Conservation (phyloP, 495 filamentous ascomycete genomes). For the Apiosordaria backusii region DNA sequence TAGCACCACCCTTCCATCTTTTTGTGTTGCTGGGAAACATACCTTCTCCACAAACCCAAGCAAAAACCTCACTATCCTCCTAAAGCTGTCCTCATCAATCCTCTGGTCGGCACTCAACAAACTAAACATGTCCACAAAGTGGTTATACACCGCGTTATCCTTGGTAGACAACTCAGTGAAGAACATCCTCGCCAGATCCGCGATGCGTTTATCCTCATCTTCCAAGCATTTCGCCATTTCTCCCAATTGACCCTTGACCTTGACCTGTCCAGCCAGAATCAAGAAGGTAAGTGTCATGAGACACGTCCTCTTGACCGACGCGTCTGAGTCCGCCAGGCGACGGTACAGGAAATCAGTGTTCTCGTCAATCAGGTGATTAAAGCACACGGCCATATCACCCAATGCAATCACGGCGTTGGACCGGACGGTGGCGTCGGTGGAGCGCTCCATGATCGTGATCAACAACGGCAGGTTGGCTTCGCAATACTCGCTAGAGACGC, state of each 20-base stretch:
- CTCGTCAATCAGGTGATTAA: slow-evolving; percentile 98
- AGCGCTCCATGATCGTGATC: slow-evolving; percentile 96
- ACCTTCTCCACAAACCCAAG: slow-evolving; percentile 97
- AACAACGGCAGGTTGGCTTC: slow-evolving; percentile 88
- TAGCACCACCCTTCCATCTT: background rate
- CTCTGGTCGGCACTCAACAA: slow-evolving; percentile 76
- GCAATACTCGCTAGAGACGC: slow-evolving; percentile 90
- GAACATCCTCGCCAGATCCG: slow-evolving; percentile 95
- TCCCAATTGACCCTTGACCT: slow-evolving; percentile 98
- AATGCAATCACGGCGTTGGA: slow-evolving; percentile 96
- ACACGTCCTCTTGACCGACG: slow-evolving; percentile 92
- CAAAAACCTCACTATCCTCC: slow-evolving; percentile 85
- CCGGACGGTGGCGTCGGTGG: slow-evolving; percentile 80
- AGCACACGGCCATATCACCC: slow-evolving; percentile 98
- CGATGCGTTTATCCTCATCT: slow-evolving; percentile 87
- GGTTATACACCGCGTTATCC: slow-evolving; percentile 98
- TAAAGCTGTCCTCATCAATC: slow-evolving; percentile 79
- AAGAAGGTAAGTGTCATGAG: slow-evolving; percentile 98
- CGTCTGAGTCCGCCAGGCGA: slow-evolving; percentile 81
- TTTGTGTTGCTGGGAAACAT: slow-evolving; percentile 19
- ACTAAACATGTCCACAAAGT: slow-evolving; percentile 99
- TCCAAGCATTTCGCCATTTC: slow-evolving; percentile 99
- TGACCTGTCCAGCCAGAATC: slow-evolving; percentile 96
- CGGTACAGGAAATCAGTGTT: slow-evolving; percentile 98
- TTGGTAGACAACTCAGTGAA: slow-evolving; percentile 96